Evolutionary conservation across 805 yeast genomes (phyloP).

Genomic region (Ogataea dorogensis): DNA sequence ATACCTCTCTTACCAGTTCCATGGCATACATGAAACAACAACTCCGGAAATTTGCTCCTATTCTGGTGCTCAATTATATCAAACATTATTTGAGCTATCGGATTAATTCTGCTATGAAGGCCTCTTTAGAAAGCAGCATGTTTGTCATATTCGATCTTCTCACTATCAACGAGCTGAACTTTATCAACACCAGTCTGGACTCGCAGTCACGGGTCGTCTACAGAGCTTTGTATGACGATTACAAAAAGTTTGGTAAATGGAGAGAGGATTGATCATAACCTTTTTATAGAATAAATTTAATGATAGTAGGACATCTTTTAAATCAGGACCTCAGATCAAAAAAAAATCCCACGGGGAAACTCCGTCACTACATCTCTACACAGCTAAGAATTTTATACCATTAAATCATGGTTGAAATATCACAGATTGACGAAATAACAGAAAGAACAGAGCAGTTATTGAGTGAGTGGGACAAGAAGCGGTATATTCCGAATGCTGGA

Average conservation of each 20-base stretch:
- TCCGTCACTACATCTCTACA: too few relatives aligned
- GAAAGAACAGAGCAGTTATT: conserved; percentile 21
- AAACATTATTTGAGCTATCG: conserved; percentile 49
- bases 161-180: conserved; percentile 61
- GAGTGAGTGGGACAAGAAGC: conserved; percentile 34
- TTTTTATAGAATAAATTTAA: background rate
- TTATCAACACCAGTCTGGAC: conserved; percentile 66
- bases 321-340: too few relatives aligned
- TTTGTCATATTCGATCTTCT: conserved; percentile 67
- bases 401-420: conserved; percentile 32
- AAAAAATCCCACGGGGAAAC: too few relatives aligned
- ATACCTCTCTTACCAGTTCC: conserved; percentile 46
- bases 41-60: conserved; percentile 62
- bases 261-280: conserved; percentile 46
- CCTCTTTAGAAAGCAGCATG: conserved; percentile 52
- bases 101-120: conserved; percentile 46
- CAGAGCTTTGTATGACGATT: conserved; percentile 66
- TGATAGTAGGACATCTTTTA: conserved; percentile 2
- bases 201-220: conserved; percentile 65
- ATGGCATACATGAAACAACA: conserved; percentile 54
- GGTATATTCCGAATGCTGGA: conserved; percentile 38
- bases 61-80: conserved; percentile 58
- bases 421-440: conserved; percentile 25
- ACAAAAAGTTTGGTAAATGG: conserved; percentile 82
- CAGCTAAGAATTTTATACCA: too few relatives aligned